These are phyloP conservation scores for Abortiporus biennis DNA, from an alignment of 1,284 basidiomycete species.

Conservation along the genomic window DNA sequence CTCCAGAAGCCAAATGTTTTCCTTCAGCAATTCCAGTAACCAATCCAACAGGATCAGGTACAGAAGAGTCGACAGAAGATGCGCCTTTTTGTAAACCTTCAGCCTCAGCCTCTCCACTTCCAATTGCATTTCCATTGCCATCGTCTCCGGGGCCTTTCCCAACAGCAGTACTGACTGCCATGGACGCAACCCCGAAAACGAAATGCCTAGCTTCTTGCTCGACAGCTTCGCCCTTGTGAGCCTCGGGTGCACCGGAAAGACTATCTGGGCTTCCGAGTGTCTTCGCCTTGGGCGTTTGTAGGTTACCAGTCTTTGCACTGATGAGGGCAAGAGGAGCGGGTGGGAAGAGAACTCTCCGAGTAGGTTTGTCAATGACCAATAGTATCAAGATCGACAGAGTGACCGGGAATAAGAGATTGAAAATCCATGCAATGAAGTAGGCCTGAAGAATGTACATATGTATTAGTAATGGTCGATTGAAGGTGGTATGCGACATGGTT, in stretches of 20 bases:
- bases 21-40: slow-evolving; percentile 23
- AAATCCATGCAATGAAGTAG: slow-evolving; percentile 38
- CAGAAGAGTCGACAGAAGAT: slow-evolving; percentile 12
- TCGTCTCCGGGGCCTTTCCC: slow-evolving; percentile 26
- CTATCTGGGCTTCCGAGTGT: slow-evolving; percentile 21
- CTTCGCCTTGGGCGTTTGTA: slow-evolving; percentile 24
- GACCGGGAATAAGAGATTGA: slow-evolving; percentile 33
- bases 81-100: slow-evolving; percentile 14
- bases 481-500: neutral
- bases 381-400: slow-evolving; percentile 31
- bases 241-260: slow-evolving; percentile 29
- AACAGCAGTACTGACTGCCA: slow-evolving; percentile 32
- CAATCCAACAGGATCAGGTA: slow-evolving; percentile 29
- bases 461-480: neutral
- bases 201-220: slow-evolving; percentile 37
- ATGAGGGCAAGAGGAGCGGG: slow-evolving; percentile 36
- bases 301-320: slow-evolving; percentile 19
- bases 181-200: slow-evolving; percentile 28
- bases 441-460: slow-evolving; percentile 15
- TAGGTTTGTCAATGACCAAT: slow-evolving; percentile 38
- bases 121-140: slow-evolving; percentile 14
- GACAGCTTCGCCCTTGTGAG: slow-evolving; percentile 35
- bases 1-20: slow-evolving; percentile 27
- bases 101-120: slow-evolving; percentile 17
- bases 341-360: slow-evolving; percentile 41